Evolutionary conservation across 371 early-diverging fungal genomes (phyloP).

Genomic region (Mortierella polycephala): DNA sequence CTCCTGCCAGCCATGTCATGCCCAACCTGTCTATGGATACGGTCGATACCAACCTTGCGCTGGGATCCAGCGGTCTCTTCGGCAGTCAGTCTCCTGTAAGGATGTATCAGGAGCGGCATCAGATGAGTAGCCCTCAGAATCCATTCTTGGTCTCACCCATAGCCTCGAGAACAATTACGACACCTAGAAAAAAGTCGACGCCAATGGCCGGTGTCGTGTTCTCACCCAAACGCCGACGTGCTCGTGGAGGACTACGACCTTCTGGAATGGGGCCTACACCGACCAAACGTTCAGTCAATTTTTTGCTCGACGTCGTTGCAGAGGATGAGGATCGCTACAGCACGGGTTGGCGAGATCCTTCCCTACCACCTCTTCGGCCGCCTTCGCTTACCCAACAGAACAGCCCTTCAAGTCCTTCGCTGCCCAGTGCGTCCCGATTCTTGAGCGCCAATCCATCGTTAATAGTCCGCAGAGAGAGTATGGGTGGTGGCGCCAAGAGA

Average conservation of each 20-base stretch:
- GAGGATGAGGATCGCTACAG: slow-evolving; percentile 39
- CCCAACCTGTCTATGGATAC: slow-evolving; percentile 50
- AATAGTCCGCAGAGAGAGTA: slow-evolving; percentile 4
- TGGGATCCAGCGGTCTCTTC: slow-evolving; percentile 47
- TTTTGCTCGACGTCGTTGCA: slow-evolving; percentile 41
- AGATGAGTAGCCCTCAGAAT: slow-evolving; percentile 17
- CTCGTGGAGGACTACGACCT: slow-evolving; percentile 43
- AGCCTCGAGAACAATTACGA: slow-evolving; percentile 10
- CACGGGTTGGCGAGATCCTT: slow-evolving; percentile 30
- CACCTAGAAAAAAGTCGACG: slow-evolving; percentile 19
- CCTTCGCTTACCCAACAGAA: not conserved
- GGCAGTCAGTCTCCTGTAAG: slow-evolving; percentile 38
- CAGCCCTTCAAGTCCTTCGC: slow-evolving; percentile 6
- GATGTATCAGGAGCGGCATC: slow-evolving; percentile 28
- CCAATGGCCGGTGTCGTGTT: slow-evolving; percentile 32
- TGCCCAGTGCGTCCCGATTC: not conserved
- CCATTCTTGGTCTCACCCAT: slow-evolving; percentile 16
- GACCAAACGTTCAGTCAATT: slow-evolving; percentile 41
- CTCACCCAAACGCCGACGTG: slow-evolving; percentile 24
- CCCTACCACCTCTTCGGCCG: slow-evolving; percentile 11
- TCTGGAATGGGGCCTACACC: slow-evolving; percentile 27
- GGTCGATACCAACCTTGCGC: slow-evolving; percentile 44
- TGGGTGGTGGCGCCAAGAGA: slow-evolving; percentile 31
- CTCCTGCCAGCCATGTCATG: slow-evolving; percentile 26
- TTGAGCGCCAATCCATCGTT: not conserved